Conservation (phyloP, 129 eudicot species). For the Flaveria linearis region DNA sequence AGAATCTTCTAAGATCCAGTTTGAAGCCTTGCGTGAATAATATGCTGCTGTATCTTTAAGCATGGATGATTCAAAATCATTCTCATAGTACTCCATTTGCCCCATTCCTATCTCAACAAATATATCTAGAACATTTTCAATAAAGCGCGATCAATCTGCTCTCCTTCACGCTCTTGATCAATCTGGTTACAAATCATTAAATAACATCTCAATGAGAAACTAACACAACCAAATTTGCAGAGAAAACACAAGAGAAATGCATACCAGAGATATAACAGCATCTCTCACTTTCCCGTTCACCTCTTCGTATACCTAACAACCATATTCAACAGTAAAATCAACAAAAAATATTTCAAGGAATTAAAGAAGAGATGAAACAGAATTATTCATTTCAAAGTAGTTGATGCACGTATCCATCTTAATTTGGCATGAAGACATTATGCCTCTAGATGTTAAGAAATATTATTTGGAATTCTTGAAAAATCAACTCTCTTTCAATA, state of each 20-base stretch:
- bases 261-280: slow-evolving; percentile 98
- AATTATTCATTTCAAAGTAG: not conserved
- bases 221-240: not conserved
- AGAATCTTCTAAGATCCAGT: slow-evolving; percentile 85
- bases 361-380: not conserved
- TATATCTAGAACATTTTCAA: slow-evolving; percentile 91
- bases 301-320: slow-evolving; percentile 72
- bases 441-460: not conserved
- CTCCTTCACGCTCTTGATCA: slow-evolving; percentile 97
- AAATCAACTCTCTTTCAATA: not conserved
- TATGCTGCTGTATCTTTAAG: slow-evolving; percentile 76
- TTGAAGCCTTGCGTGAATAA: slow-evolving; percentile 94
- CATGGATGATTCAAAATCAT: slow-evolving; percentile 83
- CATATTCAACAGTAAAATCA: not conserved
- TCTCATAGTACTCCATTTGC: slow-evolving; percentile 83
- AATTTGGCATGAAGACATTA: not conserved
- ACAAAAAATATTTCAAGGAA: not conserved
- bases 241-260: slow-evolving; percentile 4
- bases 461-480: not conserved
- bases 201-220: not conserved
- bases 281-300: slow-evolving; percentile 82
- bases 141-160: slow-evolving; percentile 92
- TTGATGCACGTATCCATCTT: not conserved
- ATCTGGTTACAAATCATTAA: slow-evolving; percentile 42
- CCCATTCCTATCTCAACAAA: slow-evolving; percentile 99